A percentile compares a stretch with the other conserved stretches of the same genome.
phyloP scores from a whole-genome alignment of 1,284 basidiomycete genomes.

The Leccinum subrobustum region DNA sequence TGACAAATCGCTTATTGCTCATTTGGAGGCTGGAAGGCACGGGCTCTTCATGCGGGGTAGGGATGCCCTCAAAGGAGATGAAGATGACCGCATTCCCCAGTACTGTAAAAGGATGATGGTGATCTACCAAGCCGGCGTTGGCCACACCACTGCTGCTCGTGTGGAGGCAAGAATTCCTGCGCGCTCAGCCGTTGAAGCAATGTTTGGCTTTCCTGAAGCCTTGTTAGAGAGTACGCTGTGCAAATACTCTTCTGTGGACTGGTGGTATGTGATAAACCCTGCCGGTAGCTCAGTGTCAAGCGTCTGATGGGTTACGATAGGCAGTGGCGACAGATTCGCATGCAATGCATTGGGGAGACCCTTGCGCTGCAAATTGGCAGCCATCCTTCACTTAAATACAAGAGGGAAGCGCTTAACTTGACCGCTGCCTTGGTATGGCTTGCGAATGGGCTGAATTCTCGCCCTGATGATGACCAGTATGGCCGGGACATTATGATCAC shows the following conservation, averaged over 20 bases:
- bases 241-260: slow-evolving; percentile 1
- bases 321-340: no score
- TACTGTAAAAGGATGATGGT: slow-evolving; percentile 8
- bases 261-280: slow-evolving; percentile 3
- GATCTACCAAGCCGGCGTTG: slow-evolving; percentile 1
- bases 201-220: slow-evolving; percentile 4
- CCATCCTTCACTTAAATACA: no score
- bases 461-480: no score
- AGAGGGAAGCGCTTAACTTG: no score
- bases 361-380: no score
- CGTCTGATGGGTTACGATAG: not conserved
- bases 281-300: no score
- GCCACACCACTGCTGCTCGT: slow-evolving; percentile 7
- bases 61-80: slow-evolving; percentile 3
- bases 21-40: slow-evolving; percentile 10
- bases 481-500: no score
- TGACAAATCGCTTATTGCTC: slow-evolving; percentile 9
- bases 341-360: no score
- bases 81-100: not conserved
- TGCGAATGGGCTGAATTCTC: no score
- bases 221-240: slow-evolving; percentile 1
- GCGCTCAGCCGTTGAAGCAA: not conserved
- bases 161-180: slow-evolving; percentile 9
- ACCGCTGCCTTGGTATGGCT: no score
- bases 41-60: slow-evolving; percentile 8